Base-by-base conservation (phyloP, 257 asterid species). In the Solanum corneliomulleri region DNA sequence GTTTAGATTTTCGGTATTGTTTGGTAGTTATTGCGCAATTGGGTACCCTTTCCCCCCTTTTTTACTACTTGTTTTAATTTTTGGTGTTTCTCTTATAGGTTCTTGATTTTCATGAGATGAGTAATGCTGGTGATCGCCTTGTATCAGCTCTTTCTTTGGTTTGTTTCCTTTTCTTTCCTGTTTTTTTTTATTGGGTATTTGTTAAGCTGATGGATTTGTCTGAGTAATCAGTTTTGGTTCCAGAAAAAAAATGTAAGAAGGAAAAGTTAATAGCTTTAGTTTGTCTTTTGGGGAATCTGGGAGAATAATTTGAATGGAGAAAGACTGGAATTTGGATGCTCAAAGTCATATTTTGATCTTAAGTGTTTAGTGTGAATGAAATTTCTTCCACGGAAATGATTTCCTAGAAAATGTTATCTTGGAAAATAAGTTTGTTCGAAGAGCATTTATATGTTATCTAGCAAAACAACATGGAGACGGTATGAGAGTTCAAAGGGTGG, bases 71-170 rank as follows among this genome's bases (percentile, higher is more conserved):
- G 35, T 60, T 56, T 13, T 25, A 23, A 78, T 45, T 23, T 80
- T 13, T 52, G 60, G 21, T 49, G 60, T 60, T 45, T 75, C 45
- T 81, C 60, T 87, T 42, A 83, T 90, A 97, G 99, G 95, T 86
- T 85, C 95, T 97, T 92, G 99, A 95, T 92, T 93, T 95, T 91
- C 99, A 89, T 83, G 99, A 95, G 94, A 94, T 87, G 96, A 91
- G 78, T 75, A 90, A 92, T 89, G 95, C 97, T 52, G 99, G 99
- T 84, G 90, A 94, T 90, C 95, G 98, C 64, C 99, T 97, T 60
- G 90, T 93, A 45, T 92, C 94, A 56, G 99, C 99, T 86, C 98
- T 97, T 89, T 94, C 97, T 77, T 91, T 95, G 94, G 99, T 97
- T 49, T 75, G 92, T 82, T 64, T 52, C 89, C 41, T 80, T 70